Base-by-base conservation (phyloP, 371 early-diverging fungal genomes). In the Actinomortierella wolfii region DNA sequence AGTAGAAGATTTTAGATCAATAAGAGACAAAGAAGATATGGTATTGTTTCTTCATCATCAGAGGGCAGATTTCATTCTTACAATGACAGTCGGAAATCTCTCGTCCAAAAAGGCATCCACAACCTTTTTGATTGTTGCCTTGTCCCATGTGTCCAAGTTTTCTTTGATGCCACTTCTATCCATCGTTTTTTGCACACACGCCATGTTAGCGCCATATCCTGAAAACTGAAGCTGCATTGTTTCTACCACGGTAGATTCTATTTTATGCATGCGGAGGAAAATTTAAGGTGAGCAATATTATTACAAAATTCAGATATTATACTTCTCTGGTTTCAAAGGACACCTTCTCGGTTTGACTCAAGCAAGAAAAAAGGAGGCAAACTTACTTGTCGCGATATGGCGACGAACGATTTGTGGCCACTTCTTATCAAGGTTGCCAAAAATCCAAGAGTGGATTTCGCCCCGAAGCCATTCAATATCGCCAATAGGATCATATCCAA, bases 11-110 rank as follows among this genome's bases (percentile, higher is more conserved):
- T 24, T n/a, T 53, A 17, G n/a, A 18, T 24, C 18, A 44, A 2
- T 42, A 6, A 29, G 18, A 20, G 21, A 24, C 14, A 42, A 42
- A 49, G 23, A 15, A 11, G 25, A 25, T 3, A 8, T 46, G 43
- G 11, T 7, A 25, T 25, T 6, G n/a, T n/a, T n/a, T n/a, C n/a
- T n/a, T n/a, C n/a, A n/a, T n/a, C n/a, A n/a, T n/a, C 34, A 34
- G 11, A 6, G 34, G 34, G 34, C 34, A 4, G 34, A 34, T 34
- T 34, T 13, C 23, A 13, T 14, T 34, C 78, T 55, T 60, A 83
- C 86, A 46, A 92, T 82, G 43, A 93, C 64, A 1, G 92, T 93
- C 8, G 93, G 93, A 58, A 93, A 93, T 11, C 93, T 83, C 53
- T 80, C 85, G 40, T 90, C 88, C 70, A 93, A 62, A 64, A 93